Evolutionary conservation across 345 rosid species (phyloP).

Genomic region (Aurinia saxatilis): DNA sequence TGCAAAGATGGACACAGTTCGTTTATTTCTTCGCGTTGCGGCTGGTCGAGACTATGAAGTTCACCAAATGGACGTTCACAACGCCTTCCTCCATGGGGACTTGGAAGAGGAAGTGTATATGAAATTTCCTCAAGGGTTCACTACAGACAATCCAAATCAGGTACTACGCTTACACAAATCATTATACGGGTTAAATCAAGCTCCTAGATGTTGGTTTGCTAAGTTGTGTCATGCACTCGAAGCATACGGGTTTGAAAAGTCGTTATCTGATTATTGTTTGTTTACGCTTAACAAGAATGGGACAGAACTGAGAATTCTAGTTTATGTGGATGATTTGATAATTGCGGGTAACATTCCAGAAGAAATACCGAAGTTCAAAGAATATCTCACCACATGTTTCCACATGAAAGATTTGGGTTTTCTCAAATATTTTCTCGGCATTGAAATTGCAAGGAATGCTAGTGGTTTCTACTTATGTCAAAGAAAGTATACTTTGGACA

Average conservation of each 20-base stretch:
- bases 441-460: too few species aligned
- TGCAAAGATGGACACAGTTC: not conserved
- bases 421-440: too few species aligned
- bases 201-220: not conserved
- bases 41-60: not conserved
- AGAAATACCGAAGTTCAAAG: not conserved
- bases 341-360: not conserved
- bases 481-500: too few species aligned
- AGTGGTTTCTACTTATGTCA: too few species aligned
- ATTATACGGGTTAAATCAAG: not conserved
- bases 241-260: too few species aligned
- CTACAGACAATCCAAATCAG: not conserved
- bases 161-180: not conserved
- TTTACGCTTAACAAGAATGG: not conserved
- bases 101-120: not conserved
- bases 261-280: not conserved
- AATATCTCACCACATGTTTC: too few species aligned
- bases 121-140: not conserved
- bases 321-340: not conserved
- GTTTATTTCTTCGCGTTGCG: not conserved
- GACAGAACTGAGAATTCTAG: not conserved
- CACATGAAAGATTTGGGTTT: too few species aligned
- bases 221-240: too few species aligned
- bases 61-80: not conserved
- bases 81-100: not conserved